Evolutionary conservation across 345 rosid genomes (phyloP).

Genomic region (Corchorus olitorius): DNA sequence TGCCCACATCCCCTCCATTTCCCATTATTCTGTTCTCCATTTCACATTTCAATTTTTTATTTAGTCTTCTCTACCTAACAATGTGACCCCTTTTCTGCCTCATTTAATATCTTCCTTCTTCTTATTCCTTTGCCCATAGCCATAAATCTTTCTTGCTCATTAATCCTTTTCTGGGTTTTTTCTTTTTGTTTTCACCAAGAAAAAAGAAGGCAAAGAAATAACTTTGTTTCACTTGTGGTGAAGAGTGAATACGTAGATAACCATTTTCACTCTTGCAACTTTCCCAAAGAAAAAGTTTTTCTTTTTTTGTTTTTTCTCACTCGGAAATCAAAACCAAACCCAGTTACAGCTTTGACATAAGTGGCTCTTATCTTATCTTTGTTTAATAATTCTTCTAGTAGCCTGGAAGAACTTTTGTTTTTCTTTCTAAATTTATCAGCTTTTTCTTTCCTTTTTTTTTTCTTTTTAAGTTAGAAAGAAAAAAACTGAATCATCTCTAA

Average conservation of each 20-base stretch:
- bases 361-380: not conserved
- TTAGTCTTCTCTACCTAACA: not conserved
- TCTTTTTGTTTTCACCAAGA: not conserved
- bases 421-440: slow-evolving; percentile 15
- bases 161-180: not conserved
- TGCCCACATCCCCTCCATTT: not conserved
- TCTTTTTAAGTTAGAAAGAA: too few species aligned
- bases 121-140: not conserved
- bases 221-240: slow-evolving; percentile 3
- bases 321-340: slow-evolving; percentile 2
- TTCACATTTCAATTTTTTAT: not conserved
- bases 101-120: not conserved
- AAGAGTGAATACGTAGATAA: too few species aligned
- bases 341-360: slow-evolving; percentile 16
- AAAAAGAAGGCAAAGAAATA: not conserved
- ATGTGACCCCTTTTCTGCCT: not conserved
- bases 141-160: not conserved
- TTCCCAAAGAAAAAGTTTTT: not conserved
- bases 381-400: not conserved
- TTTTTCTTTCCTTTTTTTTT: not conserved
- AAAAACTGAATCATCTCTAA: not conserved
- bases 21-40: not conserved
- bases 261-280: not conserved
- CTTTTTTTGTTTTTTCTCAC: not conserved
- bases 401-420: not conserved